Percentiles rank a stretch among this genome's conserved stretches.
phyloP scores from a whole-genome alignment of 148 eudicot genomes.

The Nepenthes mirabilis region DNA sequence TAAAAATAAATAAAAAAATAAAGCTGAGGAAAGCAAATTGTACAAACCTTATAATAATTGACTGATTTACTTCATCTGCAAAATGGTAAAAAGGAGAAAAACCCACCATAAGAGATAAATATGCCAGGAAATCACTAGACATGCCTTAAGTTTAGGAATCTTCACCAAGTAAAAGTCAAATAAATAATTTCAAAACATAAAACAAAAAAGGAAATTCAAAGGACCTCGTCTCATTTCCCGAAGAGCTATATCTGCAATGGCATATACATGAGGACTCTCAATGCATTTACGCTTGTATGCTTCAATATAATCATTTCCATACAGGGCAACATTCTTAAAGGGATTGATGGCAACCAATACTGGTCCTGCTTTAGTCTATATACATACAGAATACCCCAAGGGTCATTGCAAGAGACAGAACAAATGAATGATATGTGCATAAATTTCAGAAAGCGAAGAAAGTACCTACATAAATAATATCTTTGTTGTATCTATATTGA shows the following conservation, averaged over 20 bases:
- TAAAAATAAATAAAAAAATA: neutral
- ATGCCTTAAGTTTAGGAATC: neutral
- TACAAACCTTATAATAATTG: constrained; percentile 89
- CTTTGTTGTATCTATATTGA: constrained; percentile 67
- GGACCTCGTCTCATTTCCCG: constrained; percentile 89
- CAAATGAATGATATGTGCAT: neutral
- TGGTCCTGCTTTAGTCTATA: constrained; percentile 93
- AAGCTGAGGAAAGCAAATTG: neutral
- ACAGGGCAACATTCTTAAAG: constrained; percentile 64
- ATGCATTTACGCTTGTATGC: constrained; percentile 56
- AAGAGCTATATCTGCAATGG: constrained; percentile 79
- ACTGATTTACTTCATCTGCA: constrained; percentile 97
- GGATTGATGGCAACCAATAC: constrained; percentile 94
- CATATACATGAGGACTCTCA: constrained; percentile 92
- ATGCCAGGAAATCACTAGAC: neutral
- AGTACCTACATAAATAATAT: constrained; percentile 69
- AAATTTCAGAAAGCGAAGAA: constrained; percentile 2
- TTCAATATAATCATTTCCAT: constrained; percentile 69
- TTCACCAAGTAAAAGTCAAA: neutral
- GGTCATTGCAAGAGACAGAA: neutral
- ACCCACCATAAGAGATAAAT: neutral
- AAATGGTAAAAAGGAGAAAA: constrained; percentile 6
- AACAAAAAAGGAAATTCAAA: constrained; percentile 6
- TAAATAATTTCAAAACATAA: neutral
- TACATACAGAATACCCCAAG: constrained; percentile 2